Evolutionary conservation across 1,284 basidiomycete genomes (phyloP).

Genomic region (Rhodofomes roseus): DNA sequence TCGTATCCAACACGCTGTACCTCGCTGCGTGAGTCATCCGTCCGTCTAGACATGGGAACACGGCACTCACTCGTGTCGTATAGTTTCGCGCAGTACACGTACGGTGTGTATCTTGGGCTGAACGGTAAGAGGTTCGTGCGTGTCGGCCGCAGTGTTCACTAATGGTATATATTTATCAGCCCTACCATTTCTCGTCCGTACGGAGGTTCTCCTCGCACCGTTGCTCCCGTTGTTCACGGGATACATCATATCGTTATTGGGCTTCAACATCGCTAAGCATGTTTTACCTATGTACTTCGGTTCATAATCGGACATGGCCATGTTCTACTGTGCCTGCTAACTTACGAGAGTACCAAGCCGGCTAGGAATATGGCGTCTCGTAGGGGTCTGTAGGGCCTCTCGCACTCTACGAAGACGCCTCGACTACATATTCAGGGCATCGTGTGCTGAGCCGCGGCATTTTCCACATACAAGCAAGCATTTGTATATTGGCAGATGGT

Average conservation of each 20-base stretch:
- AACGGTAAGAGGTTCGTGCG: constrained; percentile 45
- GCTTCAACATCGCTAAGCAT: constrained; percentile 84
- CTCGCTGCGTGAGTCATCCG: constrained; percentile 63
- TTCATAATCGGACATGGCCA: constrained; percentile 33
- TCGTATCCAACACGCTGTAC: constrained; percentile 92
- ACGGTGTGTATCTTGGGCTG: constrained; percentile 87
- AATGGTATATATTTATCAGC: constrained; percentile 38
- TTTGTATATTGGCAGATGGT: too few species aligned
- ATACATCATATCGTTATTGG: constrained; percentile 83
- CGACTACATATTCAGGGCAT: too few species aligned
- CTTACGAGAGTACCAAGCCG: too few species aligned
- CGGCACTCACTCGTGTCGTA: not conserved
- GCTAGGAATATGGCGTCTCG: too few species aligned
- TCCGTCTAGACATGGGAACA: not conserved
- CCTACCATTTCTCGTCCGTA: constrained; percentile 86
- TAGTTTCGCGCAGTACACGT: constrained; percentile 85
- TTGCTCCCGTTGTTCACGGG: constrained; percentile 80
- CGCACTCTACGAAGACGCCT: too few species aligned
- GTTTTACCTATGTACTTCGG: constrained; percentile 80
- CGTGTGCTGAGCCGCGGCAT: too few species aligned
- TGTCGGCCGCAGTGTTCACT: not conserved
- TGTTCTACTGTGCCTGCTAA: too few species aligned
- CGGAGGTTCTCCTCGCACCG: constrained; percentile 84
- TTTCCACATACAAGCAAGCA: too few species aligned
- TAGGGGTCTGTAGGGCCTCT: too few species aligned